Evolutionary conservation across 148 eudicot genomes (phyloP).

Genomic region (Cornus controversa): DNA sequence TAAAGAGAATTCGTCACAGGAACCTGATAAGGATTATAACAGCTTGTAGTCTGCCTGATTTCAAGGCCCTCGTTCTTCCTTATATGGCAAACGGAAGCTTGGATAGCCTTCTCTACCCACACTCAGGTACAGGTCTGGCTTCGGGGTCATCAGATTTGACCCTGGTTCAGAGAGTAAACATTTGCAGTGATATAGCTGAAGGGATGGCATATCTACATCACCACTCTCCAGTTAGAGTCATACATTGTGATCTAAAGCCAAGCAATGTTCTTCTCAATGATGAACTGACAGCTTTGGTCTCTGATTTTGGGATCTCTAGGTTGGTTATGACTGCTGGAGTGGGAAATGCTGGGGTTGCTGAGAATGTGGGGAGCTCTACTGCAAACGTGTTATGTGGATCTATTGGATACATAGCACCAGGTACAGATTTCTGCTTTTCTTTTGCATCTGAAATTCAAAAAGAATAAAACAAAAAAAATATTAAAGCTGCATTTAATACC

Average conservation of each 20-base stretch:
- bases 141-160: slow-evolving; percentile 31
- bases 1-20: slow-evolving; percentile 42
- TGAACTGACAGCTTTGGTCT: slow-evolving; percentile 44
- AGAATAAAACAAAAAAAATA: not conserved
- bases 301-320: slow-evolving; percentile 46
- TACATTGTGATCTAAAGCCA: slow-evolving; percentile 52
- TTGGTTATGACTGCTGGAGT: slow-evolving; percentile 32
- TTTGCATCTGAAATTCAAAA: not conserved
- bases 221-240: slow-evolving; percentile 44
- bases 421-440: slow-evolving; percentile 19
- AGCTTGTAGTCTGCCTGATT: slow-evolving; percentile 44
- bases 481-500: not conserved
- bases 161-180: slow-evolving; percentile 34
- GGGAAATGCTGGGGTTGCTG: slow-evolving; percentile 21
- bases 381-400: slow-evolving; percentile 39
- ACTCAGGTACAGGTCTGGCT: slow-evolving; percentile 7
- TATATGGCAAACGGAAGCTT: slow-evolving; percentile 48
- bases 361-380: slow-evolving; percentile 26
- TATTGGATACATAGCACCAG: slow-evolving; percentile 53
- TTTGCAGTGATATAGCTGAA: slow-evolving; percentile 49
- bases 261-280: slow-evolving; percentile 49
- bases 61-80: slow-evolving; percentile 47
- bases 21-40: slow-evolving; percentile 43
- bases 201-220: slow-evolving; percentile 53
- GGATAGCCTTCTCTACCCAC: slow-evolving; percentile 32